Evolutionary conservation across 805 yeast species (phyloP).

Genomic region (Teunomyces lycoperdinae): DNA sequence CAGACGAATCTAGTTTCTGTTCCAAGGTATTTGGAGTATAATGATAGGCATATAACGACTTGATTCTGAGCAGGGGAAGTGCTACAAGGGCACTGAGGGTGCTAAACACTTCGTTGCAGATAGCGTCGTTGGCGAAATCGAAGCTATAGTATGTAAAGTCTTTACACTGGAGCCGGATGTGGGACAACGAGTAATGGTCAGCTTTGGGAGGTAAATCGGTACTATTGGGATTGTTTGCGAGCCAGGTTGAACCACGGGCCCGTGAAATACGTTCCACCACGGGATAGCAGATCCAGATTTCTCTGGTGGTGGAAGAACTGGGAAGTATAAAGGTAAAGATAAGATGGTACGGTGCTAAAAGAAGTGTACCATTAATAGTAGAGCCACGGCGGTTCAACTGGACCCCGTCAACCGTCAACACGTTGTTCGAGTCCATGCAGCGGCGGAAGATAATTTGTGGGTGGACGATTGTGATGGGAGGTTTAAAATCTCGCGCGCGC

Average conservation of each 20-base stretch:
- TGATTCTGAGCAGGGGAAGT: constrained; percentile 42
- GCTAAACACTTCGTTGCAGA: constrained; percentile 70
- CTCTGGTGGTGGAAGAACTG: constrained; percentile 37
- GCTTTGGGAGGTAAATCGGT: neutral
- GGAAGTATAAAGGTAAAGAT: constrained; percentile 32
- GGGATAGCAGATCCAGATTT: constrained; percentile 92
- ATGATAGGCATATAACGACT: constrained; percentile 69
- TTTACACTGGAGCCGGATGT: constrained; percentile 70
- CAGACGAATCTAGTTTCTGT: constrained; percentile 41
- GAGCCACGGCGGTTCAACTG: constrained; percentile 38
- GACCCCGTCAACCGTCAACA: constrained; percentile 34
- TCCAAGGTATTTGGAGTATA: constrained; percentile 78
- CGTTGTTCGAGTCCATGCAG: neutral
- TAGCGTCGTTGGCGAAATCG: constrained; percentile 58
- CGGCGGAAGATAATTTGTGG: neutral
- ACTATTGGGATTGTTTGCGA: constrained; percentile 8
- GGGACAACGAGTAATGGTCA: constrained; percentile 45
- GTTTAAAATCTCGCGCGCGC: neutral
- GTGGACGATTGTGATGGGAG: neutral
- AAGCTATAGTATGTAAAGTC: constrained; percentile 82
- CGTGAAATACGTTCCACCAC: constrained; percentile 63
- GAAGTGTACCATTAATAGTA: constrained; percentile 34
- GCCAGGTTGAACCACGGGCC: constrained; percentile 51
- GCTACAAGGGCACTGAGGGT: constrained; percentile 61
- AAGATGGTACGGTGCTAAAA: constrained; percentile 35